These are phyloP conservation scores for Pelagophyceae sp. DNA, from an alignment of 352 stramenopile species.

Conservation along the genomic window DNA sequence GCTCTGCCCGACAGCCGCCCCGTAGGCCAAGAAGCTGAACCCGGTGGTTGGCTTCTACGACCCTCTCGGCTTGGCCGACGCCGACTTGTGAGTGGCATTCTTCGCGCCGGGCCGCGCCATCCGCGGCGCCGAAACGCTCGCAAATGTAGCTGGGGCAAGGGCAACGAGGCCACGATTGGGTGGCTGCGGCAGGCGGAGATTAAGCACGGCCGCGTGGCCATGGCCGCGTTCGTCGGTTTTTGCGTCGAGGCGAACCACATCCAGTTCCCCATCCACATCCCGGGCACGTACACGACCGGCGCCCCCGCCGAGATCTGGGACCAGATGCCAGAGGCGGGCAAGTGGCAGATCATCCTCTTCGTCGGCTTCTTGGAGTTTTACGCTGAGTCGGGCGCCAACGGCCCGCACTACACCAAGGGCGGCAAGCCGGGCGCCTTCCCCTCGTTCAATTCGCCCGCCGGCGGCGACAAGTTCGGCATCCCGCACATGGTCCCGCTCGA, in stretches of 20 bases:
- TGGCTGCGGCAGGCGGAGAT: conserved; percentile 31
- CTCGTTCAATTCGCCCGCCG: background rate
- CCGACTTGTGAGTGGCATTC: conserved; percentile 24
- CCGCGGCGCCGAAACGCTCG: no score
- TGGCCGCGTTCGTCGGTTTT: conserved; percentile 50
- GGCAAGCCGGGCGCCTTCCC: conserved; percentile 41
- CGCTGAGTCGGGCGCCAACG: conserved; percentile 37
- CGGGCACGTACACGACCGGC: conserved; percentile 31
- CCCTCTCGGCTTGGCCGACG: conserved; percentile 23
- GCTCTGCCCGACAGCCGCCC: no score
- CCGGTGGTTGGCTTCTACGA: conserved; percentile 38
- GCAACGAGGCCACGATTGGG: conserved; percentile 32
- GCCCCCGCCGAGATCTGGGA: conserved; percentile 34
- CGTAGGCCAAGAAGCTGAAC: conserved; percentile 33
- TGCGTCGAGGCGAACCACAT: conserved; percentile 40
- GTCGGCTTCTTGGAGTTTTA: conserved; percentile 39
- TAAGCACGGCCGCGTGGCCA: conserved; percentile 45
- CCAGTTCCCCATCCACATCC: conserved; percentile 45
- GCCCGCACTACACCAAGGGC: conserved; percentile 50
- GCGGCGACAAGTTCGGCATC: background rate
- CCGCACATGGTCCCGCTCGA: conserved; percentile 34
- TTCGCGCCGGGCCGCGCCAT: no score
- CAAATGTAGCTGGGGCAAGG: no score
- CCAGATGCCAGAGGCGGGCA: conserved; percentile 47
- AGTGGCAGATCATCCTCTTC: conserved; percentile 55